Evolutionary conservation across 1,284 basidiomycete species (phyloP).

Genomic region (Trichosporon sp.): DNA sequence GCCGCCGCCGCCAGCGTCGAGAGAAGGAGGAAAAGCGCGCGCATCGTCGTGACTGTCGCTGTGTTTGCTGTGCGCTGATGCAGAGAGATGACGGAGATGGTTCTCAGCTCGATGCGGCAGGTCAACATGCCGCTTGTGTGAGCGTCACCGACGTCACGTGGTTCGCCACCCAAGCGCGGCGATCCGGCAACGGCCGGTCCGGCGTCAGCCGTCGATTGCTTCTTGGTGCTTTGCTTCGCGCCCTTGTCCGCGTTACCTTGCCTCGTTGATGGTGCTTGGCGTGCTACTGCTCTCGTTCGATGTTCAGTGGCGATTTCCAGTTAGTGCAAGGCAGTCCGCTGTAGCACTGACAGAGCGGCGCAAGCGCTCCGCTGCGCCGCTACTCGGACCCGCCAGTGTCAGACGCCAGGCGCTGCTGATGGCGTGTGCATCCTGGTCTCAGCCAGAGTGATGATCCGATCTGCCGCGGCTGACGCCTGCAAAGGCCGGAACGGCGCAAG

Average conservation of each 20-base stretch:
- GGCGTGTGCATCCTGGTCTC: too few relatives aligned
- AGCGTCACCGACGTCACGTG: background rate
- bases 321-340: background rate
- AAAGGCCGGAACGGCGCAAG: too few relatives aligned
- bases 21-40: slow-evolving; percentile 9
- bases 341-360: too few relatives aligned
- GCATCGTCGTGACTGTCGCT: background rate
- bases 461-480: background rate
- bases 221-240: background rate
- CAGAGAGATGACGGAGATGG: background rate
- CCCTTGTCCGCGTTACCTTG: background rate
- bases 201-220: background rate
- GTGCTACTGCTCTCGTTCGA: background rate
- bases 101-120: too few relatives aligned
- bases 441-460: background rate
- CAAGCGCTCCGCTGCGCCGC: too few relatives aligned
- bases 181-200: background rate
- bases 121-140: background rate
- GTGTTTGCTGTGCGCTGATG: background rate
- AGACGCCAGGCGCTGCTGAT: background rate
- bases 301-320: background rate
- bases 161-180: background rate
- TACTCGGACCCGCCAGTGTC: background rate
- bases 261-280: too few relatives aligned
- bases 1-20: slow-evolving; percentile 10